Evolutionary conservation across 2,329 filamentous ascomycete genomes (phyloP), one percentile per base, ranked within the genome.

Genomic region (Aureobasidium leucospermi): DNA sequence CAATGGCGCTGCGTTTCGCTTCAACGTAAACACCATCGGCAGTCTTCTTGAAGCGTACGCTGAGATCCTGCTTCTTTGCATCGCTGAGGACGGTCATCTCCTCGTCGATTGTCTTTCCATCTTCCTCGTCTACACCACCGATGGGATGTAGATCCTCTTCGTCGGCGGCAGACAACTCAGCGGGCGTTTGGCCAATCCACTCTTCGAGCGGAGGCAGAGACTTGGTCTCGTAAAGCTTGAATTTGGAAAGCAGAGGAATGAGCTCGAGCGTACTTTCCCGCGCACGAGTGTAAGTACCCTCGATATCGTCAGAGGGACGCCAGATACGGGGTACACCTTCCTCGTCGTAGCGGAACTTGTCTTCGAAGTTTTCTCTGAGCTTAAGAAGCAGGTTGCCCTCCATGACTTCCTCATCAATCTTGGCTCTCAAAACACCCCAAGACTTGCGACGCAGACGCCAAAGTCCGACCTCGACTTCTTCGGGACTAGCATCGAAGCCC

Each of bases 271-370:
- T 99, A 5, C 90, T 95, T 75, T 97, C 93, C 64, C 93, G 85
- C 3, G 94, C 93, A 64, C 86, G 87, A 38, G 91, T 96, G 74
- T 97, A 99, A 43, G 95, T 79, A 47, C 93, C 92, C 76, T 99
- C 94, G 62, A 99, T 99, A 70, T 99, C 94, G 71, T 99, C 94
- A 1, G 87, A 92, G 1, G 94, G 94, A 28, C 92, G 86, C 94
- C 94, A 99, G 74, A 99, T 96, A 61, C 94, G 84, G 5, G 94
- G 94, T 4, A 99, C 94, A 29, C 94, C 94, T 6, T 86, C 85
- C 61, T 96, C 92, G 68, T 99, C 94, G 68, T 99, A 99, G 64
- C 94, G 87, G 82, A 99, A 99, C 75, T 96, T 96, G 77, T 99
- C 94, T 75, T 99, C 94, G 66, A 99, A 99, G 77, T 96, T 97